Percentiles rank a stretch among this genome's conserved stretches.
These are phyloP conservation scores for Backusella psychrophila DNA, from an alignment of 192 early-diverging fungal genomes.

Conservation along the genomic window DNA sequence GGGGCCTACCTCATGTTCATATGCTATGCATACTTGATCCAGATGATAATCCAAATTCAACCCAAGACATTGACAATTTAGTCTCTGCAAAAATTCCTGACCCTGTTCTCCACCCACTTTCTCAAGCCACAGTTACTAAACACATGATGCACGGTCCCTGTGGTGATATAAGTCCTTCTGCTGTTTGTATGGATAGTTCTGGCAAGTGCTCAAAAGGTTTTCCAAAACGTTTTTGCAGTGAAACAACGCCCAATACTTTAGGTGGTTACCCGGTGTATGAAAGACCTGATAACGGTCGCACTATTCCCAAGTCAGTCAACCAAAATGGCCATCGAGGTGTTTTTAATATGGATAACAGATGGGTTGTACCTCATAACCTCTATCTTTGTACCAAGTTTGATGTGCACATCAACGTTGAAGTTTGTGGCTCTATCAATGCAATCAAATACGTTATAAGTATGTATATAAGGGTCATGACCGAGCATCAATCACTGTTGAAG, in stretches of 20 bases:
- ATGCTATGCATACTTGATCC: conserved; percentile 33
- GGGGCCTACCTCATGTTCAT: no score
- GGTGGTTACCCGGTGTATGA: conserved; percentile 22
- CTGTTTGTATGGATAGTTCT: background rate
- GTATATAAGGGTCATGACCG: conserved; percentile 7
- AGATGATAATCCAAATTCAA: background rate
- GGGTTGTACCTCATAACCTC: conserved; percentile 32
- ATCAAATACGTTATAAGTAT: conserved; percentile 14
- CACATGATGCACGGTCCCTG: conserved; percentile 29
- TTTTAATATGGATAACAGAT: conserved; percentile 28
- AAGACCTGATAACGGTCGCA: background rate
- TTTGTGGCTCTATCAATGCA: background rate
- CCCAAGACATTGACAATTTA: background rate
- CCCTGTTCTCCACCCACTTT: background rate
- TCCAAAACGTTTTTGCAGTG: conserved; percentile 3
- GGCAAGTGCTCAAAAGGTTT: conserved; percentile 30
- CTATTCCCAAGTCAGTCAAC: background rate
- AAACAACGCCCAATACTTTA: background rate
- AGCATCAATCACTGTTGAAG: background rate
- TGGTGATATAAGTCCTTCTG: background rate
- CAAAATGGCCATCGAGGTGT: background rate
- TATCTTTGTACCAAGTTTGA: conserved; percentile 36
- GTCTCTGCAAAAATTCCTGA: conserved; percentile 27
- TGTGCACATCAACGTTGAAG: conserved; percentile 39
- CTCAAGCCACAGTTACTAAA: conserved; percentile 10